Base-by-base conservation (phyloP, 2,329 filamentous ascomycete genomes). In the Ceratocystis variospora region DNA sequence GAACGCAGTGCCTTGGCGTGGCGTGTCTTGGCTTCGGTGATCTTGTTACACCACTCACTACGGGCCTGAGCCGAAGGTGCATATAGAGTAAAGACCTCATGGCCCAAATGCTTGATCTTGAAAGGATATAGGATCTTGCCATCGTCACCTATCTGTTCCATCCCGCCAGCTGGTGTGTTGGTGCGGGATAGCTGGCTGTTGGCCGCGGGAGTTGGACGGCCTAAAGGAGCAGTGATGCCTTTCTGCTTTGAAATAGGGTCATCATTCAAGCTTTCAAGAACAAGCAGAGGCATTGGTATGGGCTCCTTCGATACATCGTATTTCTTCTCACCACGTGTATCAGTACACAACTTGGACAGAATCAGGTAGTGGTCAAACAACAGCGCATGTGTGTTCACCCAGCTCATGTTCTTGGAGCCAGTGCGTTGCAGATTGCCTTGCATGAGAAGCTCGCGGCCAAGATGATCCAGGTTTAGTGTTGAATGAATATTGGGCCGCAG, bases 281-380 rank as follows among this genome's bases (percentile, higher is more conserved):
- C 89, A 31, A 99, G 80, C 1, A 99, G 80, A 71, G 96, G 92
- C 93, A 99, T 99, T 0, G 94, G 94, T 69, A 99, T 96, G 5
- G 89, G 90, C 79, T 57, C 81, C 75, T 95, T 92, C 0, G 92
- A 96, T 41, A 99, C 93, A 74, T 99, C 94, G 71, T 94, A 99
- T 71, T 89, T 90, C 76, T 88, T 94, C 65, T 87, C 82, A n/a
- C 83, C 83, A 61, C 83, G 84, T 57, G 85, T 81, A 57, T 86
- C 83, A 71, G 91, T 90, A 2, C 86, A 80, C 6, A 90, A 81
- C 78, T 99, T 99, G 48, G 94, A 89, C 57, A 99, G 78, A 44
- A 99, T 92, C 46, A 99, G 81, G 74, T 96, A 99, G 76, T 99
- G 92, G 72, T 99, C 95, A 73, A 99, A 97, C 0, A 99, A 81